Base-by-base conservation (phyloP, 805 yeast genomes). In the Wickerhamiella spandovensis region DNA sequence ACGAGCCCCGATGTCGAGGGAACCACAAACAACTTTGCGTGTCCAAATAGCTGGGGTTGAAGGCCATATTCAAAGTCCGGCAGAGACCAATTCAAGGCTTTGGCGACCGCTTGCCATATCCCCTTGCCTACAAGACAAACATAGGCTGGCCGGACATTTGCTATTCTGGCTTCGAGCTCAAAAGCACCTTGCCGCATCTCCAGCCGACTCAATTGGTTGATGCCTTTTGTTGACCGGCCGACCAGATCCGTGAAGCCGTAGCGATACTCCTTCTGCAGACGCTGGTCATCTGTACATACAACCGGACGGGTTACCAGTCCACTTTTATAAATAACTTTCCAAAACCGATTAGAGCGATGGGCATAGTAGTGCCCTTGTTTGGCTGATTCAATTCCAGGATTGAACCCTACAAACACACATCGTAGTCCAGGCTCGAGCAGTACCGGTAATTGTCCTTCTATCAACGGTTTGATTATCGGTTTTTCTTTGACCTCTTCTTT, bases 1-100 rank as follows among this genome's bases (percentile, higher is more conserved):
- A 81, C 89, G 7, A 84, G 63, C 1, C 90, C 90, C 5, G 87
- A 81, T 0, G 89, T 82, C 44, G 79, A 79, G 2, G 89, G 88
- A 24, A 82, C 72, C 5, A 83, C 87, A 62, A 72, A 79, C 0
- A 77, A 61, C 5, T 59, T 51, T n/a, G 63, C 55, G 24, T 55
- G 47, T 61, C 61, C 67, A 52, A 67, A 56, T 23, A 10, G 30
- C 9, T 51, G 53, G 42, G 61, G 53, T 57, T 67, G 75, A 43
- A 59, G 48, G 0, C 90, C 92, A 78, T 81, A 83, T 32, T 56
- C 43, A 53, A 82, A 81, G 22, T 60, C 52, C 24, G 6, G 57
- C 54, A 64, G 59, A 39, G 61, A 59, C 20, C 70, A 68, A 5
- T 62, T 59, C 42, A 64, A 52, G 48, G 56, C 58, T 54, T 67